phyloP scores from a whole-genome alignment of 1,284 basidiomycete genomes.

The Boletus sp. region DNA sequence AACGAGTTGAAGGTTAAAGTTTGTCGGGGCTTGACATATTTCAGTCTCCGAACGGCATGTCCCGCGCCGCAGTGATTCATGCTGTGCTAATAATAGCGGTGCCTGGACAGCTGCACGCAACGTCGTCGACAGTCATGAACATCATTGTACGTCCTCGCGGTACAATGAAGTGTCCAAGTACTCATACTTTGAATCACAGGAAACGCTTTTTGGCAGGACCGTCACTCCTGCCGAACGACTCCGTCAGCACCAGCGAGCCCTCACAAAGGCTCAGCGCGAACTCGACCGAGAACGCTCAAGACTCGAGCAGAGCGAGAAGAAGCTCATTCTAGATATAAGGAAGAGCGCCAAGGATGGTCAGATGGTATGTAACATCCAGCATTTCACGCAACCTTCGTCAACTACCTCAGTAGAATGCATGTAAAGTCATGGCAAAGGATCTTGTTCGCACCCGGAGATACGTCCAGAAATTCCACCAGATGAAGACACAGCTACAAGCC shows the following conservation, averaged over 20 bases:
- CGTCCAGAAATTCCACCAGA: constrained; percentile 98
- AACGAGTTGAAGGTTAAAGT: constrained; percentile 30
- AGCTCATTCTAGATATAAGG: constrained; percentile 93
- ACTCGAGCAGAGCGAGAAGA: constrained; percentile 96
- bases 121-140: constrained; percentile 60
- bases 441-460: constrained; percentile 95
- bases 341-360: constrained; percentile 96
- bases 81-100: background rate
- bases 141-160: constrained; percentile 60
- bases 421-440: constrained; percentile 99
- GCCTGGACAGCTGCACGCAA: constrained; percentile 24
- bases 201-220: constrained; percentile 92
- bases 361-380: constrained; percentile 63
- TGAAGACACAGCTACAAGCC: constrained; percentile 98
- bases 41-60: constrained; percentile 25
- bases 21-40: constrained; percentile 25
- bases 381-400: constrained; percentile 14
- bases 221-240: constrained; percentile 96
- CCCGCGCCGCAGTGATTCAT: constrained; percentile 12
- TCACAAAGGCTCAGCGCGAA: constrained; percentile 97
- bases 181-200: constrained; percentile 58
- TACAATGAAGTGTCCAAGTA: constrained; percentile 13
- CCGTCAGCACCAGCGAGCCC: constrained; percentile 93
- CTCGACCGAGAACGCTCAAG: constrained; percentile 95
- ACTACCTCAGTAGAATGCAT: constrained; percentile 74